Base-by-base conservation (phyloP, 306 rosid species). In the Prunus dulcis region DNA sequence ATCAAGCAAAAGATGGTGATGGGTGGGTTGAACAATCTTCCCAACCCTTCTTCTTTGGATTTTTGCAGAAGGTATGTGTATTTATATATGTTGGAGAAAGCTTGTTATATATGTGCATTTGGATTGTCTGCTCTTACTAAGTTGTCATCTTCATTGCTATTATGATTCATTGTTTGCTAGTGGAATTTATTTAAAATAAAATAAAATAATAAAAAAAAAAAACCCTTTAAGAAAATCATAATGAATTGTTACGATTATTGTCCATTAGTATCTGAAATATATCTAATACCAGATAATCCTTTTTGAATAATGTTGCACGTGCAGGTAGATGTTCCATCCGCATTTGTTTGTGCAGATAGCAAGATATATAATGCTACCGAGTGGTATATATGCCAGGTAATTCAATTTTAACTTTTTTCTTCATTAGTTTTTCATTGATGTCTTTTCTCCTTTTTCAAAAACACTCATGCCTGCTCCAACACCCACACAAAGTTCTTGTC, bases 11-110 rank as follows among this genome's bases (percentile, higher is more conserved):
- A 79, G 99, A 96, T 77, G 98, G 99, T 67, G 99, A 96, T 73
- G 99, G 98, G 74, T 96, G 99, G 99, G 96, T 92, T 58, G 99
- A 96, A 83, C 98, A 96, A 86, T 92, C 96, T 86, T 88, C 90
- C 62, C 97, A 91, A 77, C 97, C 97, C 47, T 83, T 91, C 84
- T 84, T 92, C 71, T 91, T 96, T 81, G 99, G 99, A 67, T 80
- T 96, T 68, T 67, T 96, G 88, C 99, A 96, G 86, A 96, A 88
- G 98, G 99, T 96, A 85, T 64, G 64, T 28, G 60, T 80, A 80
- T 52, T 62, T 53, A 47, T 79, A 46, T 32, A 41, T 41, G 50
- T 56, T 14, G 38, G 62, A 55, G 64, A 53, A 63, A 62, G 49
- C 18, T 8, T 65, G 58, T 34, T 34, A 5, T 34, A 71, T 56